Conservation (phyloP, 805 yeast genomes). For the Brettanomyces sp. region DNA sequence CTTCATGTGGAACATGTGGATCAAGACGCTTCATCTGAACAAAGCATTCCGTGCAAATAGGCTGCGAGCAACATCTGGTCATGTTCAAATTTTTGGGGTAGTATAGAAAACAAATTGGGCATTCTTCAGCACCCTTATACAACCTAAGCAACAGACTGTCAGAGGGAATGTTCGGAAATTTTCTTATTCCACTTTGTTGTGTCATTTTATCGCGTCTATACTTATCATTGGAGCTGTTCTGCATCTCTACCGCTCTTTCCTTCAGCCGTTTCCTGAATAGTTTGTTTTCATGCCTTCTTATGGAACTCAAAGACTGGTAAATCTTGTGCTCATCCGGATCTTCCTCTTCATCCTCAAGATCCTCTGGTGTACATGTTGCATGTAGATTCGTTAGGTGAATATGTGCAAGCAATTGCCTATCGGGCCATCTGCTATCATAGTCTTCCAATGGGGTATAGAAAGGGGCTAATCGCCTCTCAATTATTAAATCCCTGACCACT, state of each 20-base stretch:
- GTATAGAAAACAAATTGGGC: conserved; percentile 89
- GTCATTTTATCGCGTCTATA: conserved; percentile 23
- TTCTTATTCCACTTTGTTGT: conserved; percentile 16
- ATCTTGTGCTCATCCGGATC: conserved; percentile 55
- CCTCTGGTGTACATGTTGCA: conserved; percentile 36
- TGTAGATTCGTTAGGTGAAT: conserved; percentile 41
- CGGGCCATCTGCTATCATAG: conserved; percentile 62
- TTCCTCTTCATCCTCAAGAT: conserved; percentile 44
- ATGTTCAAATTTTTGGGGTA: conserved; percentile 72
- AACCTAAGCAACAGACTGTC: conserved; percentile 43
- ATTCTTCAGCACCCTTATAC: conserved; percentile 66
- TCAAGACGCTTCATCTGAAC: conserved; percentile 87
- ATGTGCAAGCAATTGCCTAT: conserved; percentile 49
- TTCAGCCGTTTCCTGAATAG: conserved; percentile 30
- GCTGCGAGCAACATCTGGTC: conserved; percentile 85
- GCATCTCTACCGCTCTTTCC: conserved; percentile 28
- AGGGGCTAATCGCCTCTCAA: conserved; percentile 72
- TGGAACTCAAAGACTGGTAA: conserved; percentile 36
- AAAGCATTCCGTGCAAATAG: conserved; percentile 93
- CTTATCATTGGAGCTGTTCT: conserved; percentile 25
- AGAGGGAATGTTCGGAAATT: conserved; percentile 27
- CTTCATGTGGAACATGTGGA: conserved; percentile 90
- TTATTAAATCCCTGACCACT: conserved; percentile 62
- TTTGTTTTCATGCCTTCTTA: conserved; percentile 42
- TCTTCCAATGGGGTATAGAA: conserved; percentile 86